Evolutionary conservation across 805 yeast species (phyloP).

Genomic region (Ogataea polymorpha): DNA sequence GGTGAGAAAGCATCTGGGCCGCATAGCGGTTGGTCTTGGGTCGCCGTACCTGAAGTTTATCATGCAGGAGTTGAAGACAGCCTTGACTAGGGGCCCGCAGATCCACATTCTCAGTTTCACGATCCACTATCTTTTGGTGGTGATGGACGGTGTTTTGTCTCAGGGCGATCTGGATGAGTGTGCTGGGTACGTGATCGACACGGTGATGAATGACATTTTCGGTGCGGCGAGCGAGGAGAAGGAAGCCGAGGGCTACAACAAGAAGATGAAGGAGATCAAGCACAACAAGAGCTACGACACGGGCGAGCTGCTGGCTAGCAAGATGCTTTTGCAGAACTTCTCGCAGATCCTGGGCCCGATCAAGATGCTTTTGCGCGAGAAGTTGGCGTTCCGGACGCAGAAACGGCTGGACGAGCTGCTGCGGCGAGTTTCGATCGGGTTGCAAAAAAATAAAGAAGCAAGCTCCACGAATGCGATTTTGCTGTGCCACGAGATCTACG

Average conservation of each 20-base stretch:
- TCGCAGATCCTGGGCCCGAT: conserved; percentile 64
- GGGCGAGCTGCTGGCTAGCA: conserved; percentile 70
- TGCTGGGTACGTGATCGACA: conserved; percentile 55
- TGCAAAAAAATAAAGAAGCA: conserved; percentile 64
- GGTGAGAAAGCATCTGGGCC: conserved; percentile 70
- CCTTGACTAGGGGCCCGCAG: conserved; percentile 86
- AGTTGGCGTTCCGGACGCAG: conserved; percentile 64
- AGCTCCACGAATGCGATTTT: conserved; percentile 56
- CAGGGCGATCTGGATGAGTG: conserved; percentile 76
- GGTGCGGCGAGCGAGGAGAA: conserved; percentile 93
- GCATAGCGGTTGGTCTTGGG: conserved; percentile 64
- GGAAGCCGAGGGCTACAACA: conserved; percentile 87
- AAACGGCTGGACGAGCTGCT: conserved; percentile 75
- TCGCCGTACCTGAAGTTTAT: conserved; percentile 70
- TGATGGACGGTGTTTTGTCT: conserved; percentile 38
- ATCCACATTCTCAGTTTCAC: conserved; percentile 90
- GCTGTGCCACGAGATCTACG: conserved; percentile 70
- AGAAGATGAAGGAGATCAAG: conserved; percentile 86
- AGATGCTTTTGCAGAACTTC: conserved; percentile 58
- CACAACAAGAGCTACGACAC: conserved; percentile 85
- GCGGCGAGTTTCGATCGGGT: conserved; percentile 74
- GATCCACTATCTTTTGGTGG: conserved; percentile 66
- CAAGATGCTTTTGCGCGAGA: conserved; percentile 58
- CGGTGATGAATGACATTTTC: conserved; percentile 88
- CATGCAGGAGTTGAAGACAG: conserved; percentile 71